Conservation (phyloP, 805 yeast species). For the Candida ascalaphidarum region DNA sequence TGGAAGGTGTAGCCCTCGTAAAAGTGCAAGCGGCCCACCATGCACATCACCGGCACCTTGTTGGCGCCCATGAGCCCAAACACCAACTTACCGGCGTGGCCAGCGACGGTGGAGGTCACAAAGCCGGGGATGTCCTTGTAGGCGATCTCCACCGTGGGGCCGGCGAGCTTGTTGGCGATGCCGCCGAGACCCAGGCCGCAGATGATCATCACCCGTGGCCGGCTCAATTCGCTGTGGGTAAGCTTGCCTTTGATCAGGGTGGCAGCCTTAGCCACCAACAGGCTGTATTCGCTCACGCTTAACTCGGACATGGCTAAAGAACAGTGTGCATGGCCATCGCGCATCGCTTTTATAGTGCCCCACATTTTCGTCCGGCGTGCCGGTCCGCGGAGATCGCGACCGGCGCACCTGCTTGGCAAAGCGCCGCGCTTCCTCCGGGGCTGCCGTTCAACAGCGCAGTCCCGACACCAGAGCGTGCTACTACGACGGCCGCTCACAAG, state of each 20-base stretch:
- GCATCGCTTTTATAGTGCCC: no score
- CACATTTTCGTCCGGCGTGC: no score
- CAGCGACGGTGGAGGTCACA: slow-evolving; percentile 73
- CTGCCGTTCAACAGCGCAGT: no score
- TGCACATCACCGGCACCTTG: slow-evolving; percentile 74
- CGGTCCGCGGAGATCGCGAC: neutral
- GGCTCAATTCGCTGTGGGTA: slow-evolving; percentile 6
- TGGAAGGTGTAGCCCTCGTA: slow-evolving; percentile 87
- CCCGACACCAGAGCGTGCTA: no score
- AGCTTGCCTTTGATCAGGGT: slow-evolving; percentile 7
- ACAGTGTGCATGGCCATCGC: neutral
- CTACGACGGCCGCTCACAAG: no score
- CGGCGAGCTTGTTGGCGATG: slow-evolving; percentile 47
- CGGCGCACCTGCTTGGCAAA: no score
- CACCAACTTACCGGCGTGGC: slow-evolving; percentile 78
- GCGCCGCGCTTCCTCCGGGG: no score
- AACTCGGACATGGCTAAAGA: slow-evolving; percentile 2
- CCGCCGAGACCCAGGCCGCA: slow-evolving; percentile 97
- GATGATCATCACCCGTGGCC: slow-evolving; percentile 67
- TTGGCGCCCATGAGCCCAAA: slow-evolving; percentile 69
- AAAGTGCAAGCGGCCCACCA: slow-evolving; percentile 89
- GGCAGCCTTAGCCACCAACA: slow-evolving; percentile 12
- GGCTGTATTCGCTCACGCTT: slow-evolving; percentile 9
- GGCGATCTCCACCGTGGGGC: slow-evolving; percentile 41
- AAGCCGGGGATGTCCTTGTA: slow-evolving; percentile 77